Evolutionary conservation across 176 grass and related monocot genomes (phyloP).

Genomic region (Carex littledalei): DNA sequence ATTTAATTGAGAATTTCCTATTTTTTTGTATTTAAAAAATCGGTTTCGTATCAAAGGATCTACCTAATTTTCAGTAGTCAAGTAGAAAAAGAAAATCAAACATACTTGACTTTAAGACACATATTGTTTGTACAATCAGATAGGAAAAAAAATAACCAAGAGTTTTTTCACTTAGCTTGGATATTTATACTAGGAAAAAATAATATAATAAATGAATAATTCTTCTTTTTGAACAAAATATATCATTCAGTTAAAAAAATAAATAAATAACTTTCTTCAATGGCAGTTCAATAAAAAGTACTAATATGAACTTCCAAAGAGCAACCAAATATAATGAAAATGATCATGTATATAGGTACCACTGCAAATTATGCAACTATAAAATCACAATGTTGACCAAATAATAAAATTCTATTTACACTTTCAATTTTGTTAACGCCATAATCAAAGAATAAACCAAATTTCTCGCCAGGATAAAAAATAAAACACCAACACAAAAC

Average conservation of each 20-base stretch:
- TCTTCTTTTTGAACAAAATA: no score
- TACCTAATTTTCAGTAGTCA: neutral
- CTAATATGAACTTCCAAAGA: neutral
- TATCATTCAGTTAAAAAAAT: no score
- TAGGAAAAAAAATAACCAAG: no score
- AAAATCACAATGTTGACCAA: neutral
- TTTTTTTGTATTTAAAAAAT: neutral
- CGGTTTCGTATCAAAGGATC: neutral
- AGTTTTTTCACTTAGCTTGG: no score
- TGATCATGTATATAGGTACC: neutral
- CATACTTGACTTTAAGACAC: neutral
- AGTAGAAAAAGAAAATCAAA: neutral
- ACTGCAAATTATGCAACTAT: neutral
- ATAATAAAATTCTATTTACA: constrained; percentile 13
- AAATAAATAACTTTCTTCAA: no score
- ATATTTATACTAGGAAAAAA: no score
- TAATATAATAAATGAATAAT: no score
- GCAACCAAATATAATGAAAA: neutral
- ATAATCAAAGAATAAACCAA: constrained; percentile 14
- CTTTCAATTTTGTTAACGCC: constrained; percentile 5
- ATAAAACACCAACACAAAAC: neutral
- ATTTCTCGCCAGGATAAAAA: neutral
- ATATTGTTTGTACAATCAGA: no score
- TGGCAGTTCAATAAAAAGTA: neutral
- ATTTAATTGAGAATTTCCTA: neutral